Evolutionary conservation across 2,329 filamentous ascomycete genomes (phyloP).

Genomic region (Cladosporium velox): DNA sequence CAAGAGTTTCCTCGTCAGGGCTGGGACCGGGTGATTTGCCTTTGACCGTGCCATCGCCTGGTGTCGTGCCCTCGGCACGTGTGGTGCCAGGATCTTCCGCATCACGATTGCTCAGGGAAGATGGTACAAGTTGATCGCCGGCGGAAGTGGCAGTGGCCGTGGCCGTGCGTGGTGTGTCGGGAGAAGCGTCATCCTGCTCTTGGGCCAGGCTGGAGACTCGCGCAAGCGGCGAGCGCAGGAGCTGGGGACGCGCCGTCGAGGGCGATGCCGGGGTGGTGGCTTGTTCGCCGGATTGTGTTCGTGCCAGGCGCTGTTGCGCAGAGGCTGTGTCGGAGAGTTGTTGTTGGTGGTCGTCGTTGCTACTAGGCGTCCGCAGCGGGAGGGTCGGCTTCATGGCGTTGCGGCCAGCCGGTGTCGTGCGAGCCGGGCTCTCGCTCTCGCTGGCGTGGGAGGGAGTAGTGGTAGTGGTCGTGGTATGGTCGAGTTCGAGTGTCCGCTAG

Average conservation of each 20-base stretch:
- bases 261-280: background rate
- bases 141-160: slow-evolving; percentile 6
- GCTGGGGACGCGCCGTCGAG: slow-evolving; percentile 10
- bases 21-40: slow-evolving; percentile 17
- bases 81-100: slow-evolving; percentile 9
- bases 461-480: background rate
- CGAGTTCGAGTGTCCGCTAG: background rate
- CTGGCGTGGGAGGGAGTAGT: background rate
- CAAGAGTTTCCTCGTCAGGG: slow-evolving; percentile 30
- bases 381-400: slow-evolving; percentile 19
- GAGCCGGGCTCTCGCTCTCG: slow-evolving; percentile 6
- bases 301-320: slow-evolving; percentile 7
- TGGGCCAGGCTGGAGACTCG: slow-evolving; percentile 9
- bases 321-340: background rate
- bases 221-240: slow-evolving; percentile 18
- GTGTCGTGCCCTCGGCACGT: slow-evolving; percentile 14
- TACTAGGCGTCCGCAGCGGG: slow-evolving; percentile 8
- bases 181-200: slow-evolving; percentile 8
- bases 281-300: slow-evolving; percentile 2
- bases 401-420: slow-evolving; percentile 14
- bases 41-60: slow-evolving; percentile 15
- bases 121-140: background rate
- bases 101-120: slow-evolving; percentile 5
- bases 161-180: slow-evolving; percentile 10
- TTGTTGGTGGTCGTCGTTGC: slow-evolving; percentile 6